These are phyloP conservation scores for Castanea mollissima DNA, from an alignment of 306 rosid species.

Conservation along the genomic window DNA sequence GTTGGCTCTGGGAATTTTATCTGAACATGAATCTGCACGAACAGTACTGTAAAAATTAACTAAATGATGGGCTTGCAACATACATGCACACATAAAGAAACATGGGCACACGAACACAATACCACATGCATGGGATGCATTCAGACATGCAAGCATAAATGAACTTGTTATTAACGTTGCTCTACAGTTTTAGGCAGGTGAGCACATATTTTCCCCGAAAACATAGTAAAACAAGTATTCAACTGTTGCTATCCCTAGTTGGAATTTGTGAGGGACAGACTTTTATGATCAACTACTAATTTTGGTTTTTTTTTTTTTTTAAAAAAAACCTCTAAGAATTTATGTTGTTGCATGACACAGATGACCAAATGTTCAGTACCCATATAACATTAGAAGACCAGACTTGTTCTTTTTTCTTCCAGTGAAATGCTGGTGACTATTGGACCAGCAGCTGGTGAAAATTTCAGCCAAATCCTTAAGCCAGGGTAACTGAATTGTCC, in stretches of 20 bases:
- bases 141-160: not conserved
- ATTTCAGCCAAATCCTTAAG: not conserved
- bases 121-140: not conserved
- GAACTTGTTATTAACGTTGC: no score
- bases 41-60: slow-evolving; percentile 14
- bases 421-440: not conserved
- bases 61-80: slow-evolving; percentile 14
- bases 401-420: not conserved
- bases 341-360: not conserved
- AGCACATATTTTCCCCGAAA: no score
- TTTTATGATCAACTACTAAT: not conserved
- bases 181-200: no score
- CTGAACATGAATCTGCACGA: slow-evolving; percentile 73
- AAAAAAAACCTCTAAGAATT: not conserved
- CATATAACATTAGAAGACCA: not conserved
- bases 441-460: not conserved
- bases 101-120: slow-evolving; percentile 2
- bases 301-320: not conserved
- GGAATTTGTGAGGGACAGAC: not conserved
- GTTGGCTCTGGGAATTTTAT: slow-evolving; percentile 67
- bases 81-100: not conserved
- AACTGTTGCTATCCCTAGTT: not conserved
- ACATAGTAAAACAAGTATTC: not conserved
- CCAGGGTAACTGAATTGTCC: not conserved
- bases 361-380: no score